phyloP scores from a whole-genome alignment of 495 filamentous ascomycete species.

The Pyronema omphalodes region DNA sequence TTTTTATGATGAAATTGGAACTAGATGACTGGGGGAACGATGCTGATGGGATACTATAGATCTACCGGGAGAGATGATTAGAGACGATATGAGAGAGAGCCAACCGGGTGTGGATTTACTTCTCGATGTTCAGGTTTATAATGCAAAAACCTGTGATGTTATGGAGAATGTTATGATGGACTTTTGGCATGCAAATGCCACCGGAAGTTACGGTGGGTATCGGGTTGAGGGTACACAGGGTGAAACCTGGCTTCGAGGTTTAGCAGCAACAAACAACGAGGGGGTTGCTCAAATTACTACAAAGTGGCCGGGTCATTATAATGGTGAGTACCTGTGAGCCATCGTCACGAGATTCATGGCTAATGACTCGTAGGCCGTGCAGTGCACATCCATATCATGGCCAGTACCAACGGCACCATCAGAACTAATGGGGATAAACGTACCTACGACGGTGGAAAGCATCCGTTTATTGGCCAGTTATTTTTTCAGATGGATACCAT shows the following conservation, averaged over 20 bases:
- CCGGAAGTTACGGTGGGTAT: slow-evolving; percentile 17
- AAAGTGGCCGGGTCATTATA: slow-evolving; percentile 43
- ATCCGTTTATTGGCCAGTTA: slow-evolving; percentile 42
- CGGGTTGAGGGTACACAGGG: slow-evolving; percentile 26
- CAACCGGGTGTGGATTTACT: slow-evolving; percentile 25
- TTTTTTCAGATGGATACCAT: slow-evolving; percentile 46
- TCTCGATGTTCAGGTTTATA: slow-evolving; percentile 19
- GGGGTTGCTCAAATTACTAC: slow-evolving; percentile 40
- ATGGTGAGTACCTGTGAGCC: background rate
- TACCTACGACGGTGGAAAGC: slow-evolving; percentile 32
- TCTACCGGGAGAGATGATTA: slow-evolving; percentile 27
- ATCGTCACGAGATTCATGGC: background rate
- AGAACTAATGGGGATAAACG: slow-evolving; percentile 27
- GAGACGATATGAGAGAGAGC: slow-evolving; percentile 37
- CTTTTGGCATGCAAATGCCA: slow-evolving; percentile 23
- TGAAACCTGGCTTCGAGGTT: slow-evolving; percentile 34
- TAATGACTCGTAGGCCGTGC: slow-evolving; percentile 29
- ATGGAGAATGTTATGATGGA: slow-evolving; percentile 14
- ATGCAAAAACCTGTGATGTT: slow-evolving; percentile 20
- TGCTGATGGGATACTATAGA: slow-evolving; percentile 9
- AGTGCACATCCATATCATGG: slow-evolving; percentile 38
- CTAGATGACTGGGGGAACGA: background rate
- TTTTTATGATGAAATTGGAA: background rate
- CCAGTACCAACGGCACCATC: slow-evolving; percentile 31
- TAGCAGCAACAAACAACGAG: slow-evolving; percentile 33